A percentile compares a stretch with the other conserved stretches of the same genome.
These are phyloP conservation scores for Hirschfeldia incana DNA, from an alignment of 345 rosid genomes.

Conservation along the genomic window DNA sequence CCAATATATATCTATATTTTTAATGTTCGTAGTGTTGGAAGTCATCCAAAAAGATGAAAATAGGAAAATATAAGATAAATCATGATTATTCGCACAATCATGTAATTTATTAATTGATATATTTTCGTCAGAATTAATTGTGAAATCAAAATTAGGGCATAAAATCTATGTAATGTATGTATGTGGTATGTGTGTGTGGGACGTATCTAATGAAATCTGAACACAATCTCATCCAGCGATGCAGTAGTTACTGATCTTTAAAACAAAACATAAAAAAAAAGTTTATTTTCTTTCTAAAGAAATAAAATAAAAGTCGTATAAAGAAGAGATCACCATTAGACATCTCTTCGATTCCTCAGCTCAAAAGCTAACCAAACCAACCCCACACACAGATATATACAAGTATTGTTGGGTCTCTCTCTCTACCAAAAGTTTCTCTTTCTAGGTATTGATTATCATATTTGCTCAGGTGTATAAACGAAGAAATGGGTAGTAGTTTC, in stretches of 20 bases:
- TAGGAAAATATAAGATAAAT: neutral
- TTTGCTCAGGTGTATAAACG: neutral
- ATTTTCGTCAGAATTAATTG: constrained; percentile 29
- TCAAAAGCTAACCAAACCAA: constrained; percentile 28
- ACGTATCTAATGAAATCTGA: constrained; percentile 59
- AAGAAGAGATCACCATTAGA: constrained; percentile 36
- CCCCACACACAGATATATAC: constrained; percentile 23
- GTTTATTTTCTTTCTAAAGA: neutral
- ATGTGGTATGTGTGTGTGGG: constrained; percentile 28
- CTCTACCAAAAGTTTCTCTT: constrained; percentile 30
- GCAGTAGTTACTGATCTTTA: constrained; percentile 64
- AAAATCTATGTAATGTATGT: constrained; percentile 62
- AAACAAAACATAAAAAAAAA: constrained; percentile 29
- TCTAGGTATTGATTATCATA: constrained; percentile 21
- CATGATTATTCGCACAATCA: constrained; percentile 23
- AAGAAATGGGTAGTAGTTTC: constrained; percentile 70
- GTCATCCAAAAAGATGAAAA: constrained; percentile 18
- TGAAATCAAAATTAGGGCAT: constrained; percentile 42
- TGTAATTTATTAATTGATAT: constrained; percentile 13
- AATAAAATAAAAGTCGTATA: constrained; percentile 27
- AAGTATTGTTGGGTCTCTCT: constrained; percentile 12
- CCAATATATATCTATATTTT: neutral
- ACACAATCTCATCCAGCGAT: constrained; percentile 91
- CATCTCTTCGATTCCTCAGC: constrained; percentile 53
- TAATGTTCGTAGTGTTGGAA: constrained; percentile 18